Conservation (phyloP, 257 asterid genomes). For the Petunia axillaris region DNA sequence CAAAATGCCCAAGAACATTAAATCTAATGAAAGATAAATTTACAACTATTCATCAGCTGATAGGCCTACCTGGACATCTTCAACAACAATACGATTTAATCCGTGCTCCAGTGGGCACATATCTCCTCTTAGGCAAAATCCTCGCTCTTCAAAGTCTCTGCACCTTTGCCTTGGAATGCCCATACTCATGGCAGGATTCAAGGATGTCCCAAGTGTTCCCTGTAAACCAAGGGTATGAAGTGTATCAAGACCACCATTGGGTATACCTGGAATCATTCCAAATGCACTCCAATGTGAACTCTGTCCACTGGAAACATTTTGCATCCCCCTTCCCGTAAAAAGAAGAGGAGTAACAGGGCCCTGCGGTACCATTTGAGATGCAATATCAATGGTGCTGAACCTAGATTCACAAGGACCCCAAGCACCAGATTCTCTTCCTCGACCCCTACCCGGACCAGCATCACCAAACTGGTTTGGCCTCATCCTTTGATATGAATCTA, state of each 20-base stretch:
- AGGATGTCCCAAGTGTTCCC: constrained; percentile 69
- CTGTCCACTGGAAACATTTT: constrained; percentile 59
- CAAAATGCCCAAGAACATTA: constrained; percentile 3
- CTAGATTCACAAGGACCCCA: constrained; percentile 80
- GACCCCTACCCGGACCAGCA: constrained; percentile 60
- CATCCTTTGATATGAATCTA: constrained; percentile 63
- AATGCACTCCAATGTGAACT: constrained; percentile 70
- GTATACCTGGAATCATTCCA: constrained; percentile 83
- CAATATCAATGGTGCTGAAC: constrained; percentile 69
- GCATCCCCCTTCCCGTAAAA: constrained; percentile 78
- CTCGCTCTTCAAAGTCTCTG: constrained; percentile 99
- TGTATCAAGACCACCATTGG: constrained; percentile 78
- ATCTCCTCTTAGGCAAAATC: constrained; percentile 98
- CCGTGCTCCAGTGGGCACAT: constrained; percentile 99
- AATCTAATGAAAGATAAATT: not conserved
- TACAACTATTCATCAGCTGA: constrained; percentile 16
- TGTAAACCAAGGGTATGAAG: constrained; percentile 74
- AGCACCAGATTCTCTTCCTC: constrained; percentile 70
- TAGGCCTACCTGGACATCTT: constrained; percentile 91
- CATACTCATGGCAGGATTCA: constrained; percentile 61
- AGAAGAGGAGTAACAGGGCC: constrained; percentile 63
- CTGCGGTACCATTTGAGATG: constrained; percentile 68
- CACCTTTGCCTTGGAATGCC: constrained; percentile 84
- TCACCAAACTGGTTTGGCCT: constrained; percentile 67
- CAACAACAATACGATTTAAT: constrained; percentile 91